Percentiles rank a stretch among this genome's conserved stretches.
Evolutionary conservation across 2,329 filamentous ascomycete genomes (phyloP).

Genomic region (Septoria petroselini): DNA sequence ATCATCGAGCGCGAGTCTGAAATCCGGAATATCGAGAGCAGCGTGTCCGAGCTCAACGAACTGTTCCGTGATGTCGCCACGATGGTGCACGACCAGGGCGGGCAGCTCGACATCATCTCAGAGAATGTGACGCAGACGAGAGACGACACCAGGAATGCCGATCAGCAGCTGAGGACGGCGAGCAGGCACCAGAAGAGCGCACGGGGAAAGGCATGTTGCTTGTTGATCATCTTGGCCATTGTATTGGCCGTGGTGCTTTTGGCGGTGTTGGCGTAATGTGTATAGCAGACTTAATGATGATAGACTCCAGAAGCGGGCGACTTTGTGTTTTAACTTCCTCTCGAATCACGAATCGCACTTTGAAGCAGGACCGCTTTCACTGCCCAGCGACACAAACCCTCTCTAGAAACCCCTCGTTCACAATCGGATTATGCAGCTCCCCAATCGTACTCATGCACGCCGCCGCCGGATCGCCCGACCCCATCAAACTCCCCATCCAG

Average conservation of each 20-base stretch:
- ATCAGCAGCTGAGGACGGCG: conserved; percentile 79
- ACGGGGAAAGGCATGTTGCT: conserved; percentile 87
- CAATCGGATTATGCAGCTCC: conserved; percentile 36
- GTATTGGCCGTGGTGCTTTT: conserved; percentile 87
- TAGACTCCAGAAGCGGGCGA: too few species aligned
- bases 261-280: conserved; percentile 56
- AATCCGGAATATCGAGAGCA: conserved; percentile 96
- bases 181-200: conserved; percentile 93
- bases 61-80: conserved; percentile 97
- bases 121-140: conserved; percentile 83
- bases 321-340: too few species aligned
- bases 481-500: conserved; percentile 32
- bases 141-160: conserved; percentile 78
- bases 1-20: conserved; percentile 96
- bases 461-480: conserved; percentile 36
- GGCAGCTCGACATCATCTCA: conserved; percentile 79
- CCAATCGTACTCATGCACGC: conserved; percentile 38
- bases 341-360: not conserved
- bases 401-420: conserved; percentile 28
- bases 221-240: conserved; percentile 82
- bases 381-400: not conserved
- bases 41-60: conserved; percentile 91
- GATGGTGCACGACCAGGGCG: conserved; percentile 92
- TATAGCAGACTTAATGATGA: too few species aligned
- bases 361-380: too few species aligned